Evolutionary conservation across 495 filamentous ascomycete species (phyloP), one percentile per base, ranked within the genome.

Genomic region (Staphylotrichum longicolle): DNA sequence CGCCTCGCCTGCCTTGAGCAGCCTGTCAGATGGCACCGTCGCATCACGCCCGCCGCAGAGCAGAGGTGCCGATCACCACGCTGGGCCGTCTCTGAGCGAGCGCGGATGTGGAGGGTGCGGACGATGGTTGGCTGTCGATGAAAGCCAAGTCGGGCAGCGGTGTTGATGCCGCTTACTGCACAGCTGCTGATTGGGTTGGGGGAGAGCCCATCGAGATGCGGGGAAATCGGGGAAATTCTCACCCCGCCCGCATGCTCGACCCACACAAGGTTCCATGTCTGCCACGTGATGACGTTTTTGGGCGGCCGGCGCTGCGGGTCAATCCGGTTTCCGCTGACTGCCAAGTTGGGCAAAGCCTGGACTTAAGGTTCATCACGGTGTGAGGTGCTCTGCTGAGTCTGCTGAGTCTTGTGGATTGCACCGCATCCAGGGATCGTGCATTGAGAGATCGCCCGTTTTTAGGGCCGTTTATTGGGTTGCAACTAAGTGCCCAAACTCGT

Each of bases 311-410:
- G 20, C 9, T n/a, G 15, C n/a, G n/a, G 51, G 14, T 10, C 14
- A 53, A 53, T 40, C 51, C 51, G 35, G 14, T 39, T 40, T 27
- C 0, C 27, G 51, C 51, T 53, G 51, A 53, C 51, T 54, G 52
- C 52, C 50, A 53, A 53, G 5, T 53, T 14, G 30, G 47, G 3
- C 3, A 14, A 14, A 27, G 20, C 20, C 20, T 27, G 20, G 20
- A 27, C 20, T 27, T 27, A 27, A 27, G 20, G 20, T 27, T 27
- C 20, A 27, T 27, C 20, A 1, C 20, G 20, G 0, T 27, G 1
- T 27, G 20, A 27, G 20, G 20, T 27, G 20, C 20, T 27, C 20
- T 27, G 20, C 20, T 27, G 1, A 27, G 20, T 27, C 20, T 27
- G 20, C 20, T 27, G 1, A 27, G 20, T 27, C 20, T 27, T 27